Evolutionary conservation across 257 asterid genomes (phyloP).

Genomic region (Perilla frutescens): DNA sequence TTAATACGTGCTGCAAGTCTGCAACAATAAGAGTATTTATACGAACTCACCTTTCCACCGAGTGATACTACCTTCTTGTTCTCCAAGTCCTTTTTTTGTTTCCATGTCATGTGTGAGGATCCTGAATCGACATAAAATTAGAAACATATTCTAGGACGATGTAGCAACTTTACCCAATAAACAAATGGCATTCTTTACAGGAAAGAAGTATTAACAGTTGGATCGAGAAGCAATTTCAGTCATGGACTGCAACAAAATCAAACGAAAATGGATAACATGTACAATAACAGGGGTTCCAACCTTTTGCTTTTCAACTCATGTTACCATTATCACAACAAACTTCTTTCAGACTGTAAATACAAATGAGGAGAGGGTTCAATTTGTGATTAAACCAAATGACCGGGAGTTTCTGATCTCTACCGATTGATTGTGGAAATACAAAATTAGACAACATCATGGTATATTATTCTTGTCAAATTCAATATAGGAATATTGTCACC

Average conservation of each 20-base stretch:
- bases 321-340: background rate
- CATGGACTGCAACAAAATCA: background rate
- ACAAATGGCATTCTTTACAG: background rate
- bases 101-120: conserved; percentile 77
- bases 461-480: too few species aligned
- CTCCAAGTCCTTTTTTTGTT: conserved; percentile 70
- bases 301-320: background rate
- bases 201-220: background rate
- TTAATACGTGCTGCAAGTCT: background rate
- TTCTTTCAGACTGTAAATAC: background rate
- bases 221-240: background rate
- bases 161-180: background rate
- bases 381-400: background rate
- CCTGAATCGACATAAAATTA: conserved; percentile 41
- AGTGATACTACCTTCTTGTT: conserved; percentile 61
- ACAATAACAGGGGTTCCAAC: too few species aligned
- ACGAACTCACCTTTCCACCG: conserved; percentile 73
- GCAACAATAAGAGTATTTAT: background rate
- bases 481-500: too few species aligned
- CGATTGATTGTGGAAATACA: too few species aligned
- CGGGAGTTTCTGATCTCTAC: background rate
- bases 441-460: too few species aligned
- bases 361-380: background rate
- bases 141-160: background rate
- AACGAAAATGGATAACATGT: background rate